Evolutionary conservation across 1,284 basidiomycete species (phyloP).

Genomic region (Rhodofomes roseus): DNA sequence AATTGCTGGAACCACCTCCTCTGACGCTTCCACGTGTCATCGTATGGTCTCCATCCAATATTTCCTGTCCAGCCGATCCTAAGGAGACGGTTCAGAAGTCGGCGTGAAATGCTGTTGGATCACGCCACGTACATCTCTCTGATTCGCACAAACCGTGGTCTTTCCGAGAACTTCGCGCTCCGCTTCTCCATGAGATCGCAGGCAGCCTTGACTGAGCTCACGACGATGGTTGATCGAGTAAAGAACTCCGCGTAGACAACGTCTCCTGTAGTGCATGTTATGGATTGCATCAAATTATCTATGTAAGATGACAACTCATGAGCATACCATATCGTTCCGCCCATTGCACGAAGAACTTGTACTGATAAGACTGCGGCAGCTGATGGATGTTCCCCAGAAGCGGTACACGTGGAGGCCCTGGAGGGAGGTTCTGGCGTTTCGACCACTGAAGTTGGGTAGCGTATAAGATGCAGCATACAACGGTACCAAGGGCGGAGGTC

Average conservation of each 20-base stretch:
- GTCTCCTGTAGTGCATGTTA: slow-evolving; percentile 27
- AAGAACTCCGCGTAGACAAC: slow-evolving; percentile 34
- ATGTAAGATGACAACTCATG: not conserved
- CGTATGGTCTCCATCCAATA: slow-evolving; percentile 15
- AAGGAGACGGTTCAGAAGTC: no score
- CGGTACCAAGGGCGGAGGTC: no score
- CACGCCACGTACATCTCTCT: slow-evolving; percentile 27
- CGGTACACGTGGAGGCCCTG: no score
- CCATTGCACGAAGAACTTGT: slow-evolving; percentile 11
- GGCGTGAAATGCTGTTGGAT: no score
- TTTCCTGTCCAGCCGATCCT: not conserved
- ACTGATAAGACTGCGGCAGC: not conserved
- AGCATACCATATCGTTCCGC: slow-evolving; percentile 18
- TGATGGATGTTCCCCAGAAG: not conserved
- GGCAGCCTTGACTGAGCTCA: slow-evolving; percentile 33
- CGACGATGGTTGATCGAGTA: slow-evolving; percentile 31
- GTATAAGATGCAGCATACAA: no score
- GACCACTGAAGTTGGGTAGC: no score
- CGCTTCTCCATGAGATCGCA: slow-evolving; percentile 38
- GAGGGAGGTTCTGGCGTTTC: no score
- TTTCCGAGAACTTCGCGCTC: slow-evolving; percentile 35
- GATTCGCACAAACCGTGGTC: slow-evolving; percentile 28
- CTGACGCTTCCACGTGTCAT: slow-evolving; percentile 22
- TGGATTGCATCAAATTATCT: slow-evolving; percentile 12
- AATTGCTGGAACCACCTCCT: slow-evolving; percentile 19